phyloP scores from a whole-genome alignment of 768 basidiomycete genomes.

The Suillus occidentalis region DNA sequence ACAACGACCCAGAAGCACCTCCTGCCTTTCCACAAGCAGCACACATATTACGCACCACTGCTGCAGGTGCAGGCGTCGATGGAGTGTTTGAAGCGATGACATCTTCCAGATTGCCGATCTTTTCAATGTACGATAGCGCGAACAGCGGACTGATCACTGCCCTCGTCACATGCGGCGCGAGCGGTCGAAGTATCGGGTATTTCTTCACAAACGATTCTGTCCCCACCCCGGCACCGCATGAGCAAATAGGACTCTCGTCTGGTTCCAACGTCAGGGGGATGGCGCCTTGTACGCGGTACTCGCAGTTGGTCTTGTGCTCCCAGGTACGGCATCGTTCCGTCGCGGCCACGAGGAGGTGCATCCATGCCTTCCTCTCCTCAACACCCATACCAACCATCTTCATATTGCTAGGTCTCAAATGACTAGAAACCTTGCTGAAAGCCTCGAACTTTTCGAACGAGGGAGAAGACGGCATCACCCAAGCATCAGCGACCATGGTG shows the following conservation, averaged over 20 bases:
- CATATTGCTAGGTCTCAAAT: not conserved
- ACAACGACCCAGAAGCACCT: constrained; percentile 31
- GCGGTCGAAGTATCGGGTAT: constrained; percentile 33
- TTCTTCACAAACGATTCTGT: constrained; percentile 35
- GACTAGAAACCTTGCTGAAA: not conserved
- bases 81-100: not conserved
- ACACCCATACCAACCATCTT: constrained; percentile 21
- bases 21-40: constrained; percentile 22
- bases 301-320: constrained; percentile 47
- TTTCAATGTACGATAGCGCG: constrained; percentile 48
- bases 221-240: constrained; percentile 52
- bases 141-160: constrained; percentile 56
- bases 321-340: constrained; percentile 56
- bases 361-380: constrained; percentile 47
- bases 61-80: not conserved
- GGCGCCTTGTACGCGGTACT: constrained; percentile 37
- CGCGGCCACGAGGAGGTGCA: constrained; percentile 48
- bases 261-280: constrained; percentile 43
- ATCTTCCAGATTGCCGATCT: constrained; percentile 21
- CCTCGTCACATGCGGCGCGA: constrained; percentile 47
- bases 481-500: constrained; percentile 53
- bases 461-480: constrained; percentile 39
- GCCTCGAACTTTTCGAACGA: not conserved
- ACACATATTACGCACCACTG: constrained; percentile 11
- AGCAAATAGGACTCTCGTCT: constrained; percentile 46